phyloP scores from a whole-genome alignment of 108 stramenopile species.

The Pseudonitzschia multiseries region DNA sequence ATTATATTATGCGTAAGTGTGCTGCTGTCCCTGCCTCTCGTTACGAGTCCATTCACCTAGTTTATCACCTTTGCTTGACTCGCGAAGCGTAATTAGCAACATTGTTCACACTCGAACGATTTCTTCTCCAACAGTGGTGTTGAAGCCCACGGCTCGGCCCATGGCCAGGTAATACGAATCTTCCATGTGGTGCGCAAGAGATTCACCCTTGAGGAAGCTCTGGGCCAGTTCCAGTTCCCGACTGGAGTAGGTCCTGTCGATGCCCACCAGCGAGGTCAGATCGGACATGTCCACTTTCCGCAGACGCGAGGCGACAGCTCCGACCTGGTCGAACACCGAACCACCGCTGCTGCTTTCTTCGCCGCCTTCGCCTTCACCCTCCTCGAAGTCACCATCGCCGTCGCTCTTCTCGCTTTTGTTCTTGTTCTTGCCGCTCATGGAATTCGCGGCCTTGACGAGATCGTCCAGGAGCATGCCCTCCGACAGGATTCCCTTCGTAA shows the following conservation, averaged over 20 bases:
- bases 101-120: slow-evolving; percentile 18
- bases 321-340: slow-evolving; percentile 21
- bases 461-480: slow-evolving; percentile 70
- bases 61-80: background rate
- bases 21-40: background rate
- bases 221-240: slow-evolving; percentile 72
- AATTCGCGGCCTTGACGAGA: slow-evolving; percentile 35
- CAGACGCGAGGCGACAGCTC: slow-evolving; percentile 38
- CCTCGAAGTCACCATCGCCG: slow-evolving; percentile 11
- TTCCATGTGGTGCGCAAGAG: slow-evolving; percentile 80
- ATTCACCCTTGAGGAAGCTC: slow-evolving; percentile 65
- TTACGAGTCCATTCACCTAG: background rate
- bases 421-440: background rate
- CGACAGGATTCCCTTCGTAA: slow-evolving; percentile 57
- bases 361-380: slow-evolving; percentile 9
- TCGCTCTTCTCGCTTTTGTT: background rate
- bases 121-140: slow-evolving; percentile 62
- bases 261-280: slow-evolving; percentile 64
- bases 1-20: no score
- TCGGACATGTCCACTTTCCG: slow-evolving; percentile 52
- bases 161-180: slow-evolving; percentile 75
- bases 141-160: slow-evolving; percentile 72
- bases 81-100: background rate
- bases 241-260: slow-evolving; percentile 64
- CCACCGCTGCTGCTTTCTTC: slow-evolving; percentile 16